These are phyloP conservation scores for Cylindrodendrum hubeiense DNA, from an alignment of 2,329 filamentous ascomycete species.

Conservation along the genomic window DNA sequence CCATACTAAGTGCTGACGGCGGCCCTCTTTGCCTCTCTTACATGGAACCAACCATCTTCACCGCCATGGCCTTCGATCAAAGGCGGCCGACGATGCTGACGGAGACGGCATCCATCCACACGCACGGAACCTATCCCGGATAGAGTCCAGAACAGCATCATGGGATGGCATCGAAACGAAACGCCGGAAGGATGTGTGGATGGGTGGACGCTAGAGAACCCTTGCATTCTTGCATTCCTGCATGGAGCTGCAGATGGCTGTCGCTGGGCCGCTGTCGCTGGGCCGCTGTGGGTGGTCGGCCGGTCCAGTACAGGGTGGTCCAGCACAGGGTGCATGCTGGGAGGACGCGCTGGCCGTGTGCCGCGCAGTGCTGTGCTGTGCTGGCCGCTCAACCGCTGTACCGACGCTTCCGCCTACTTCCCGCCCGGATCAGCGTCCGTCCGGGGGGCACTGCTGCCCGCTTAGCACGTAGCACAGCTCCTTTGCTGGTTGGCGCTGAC, in stretches of 20 bases:
- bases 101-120: not conserved
- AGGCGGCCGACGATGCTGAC: conserved; percentile 14
- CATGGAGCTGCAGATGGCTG: not conserved
- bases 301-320: too few species aligned
- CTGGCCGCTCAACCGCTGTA: too few species aligned
- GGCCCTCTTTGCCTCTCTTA: too few species aligned
- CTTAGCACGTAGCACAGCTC: not conserved
- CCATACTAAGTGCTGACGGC: not conserved
- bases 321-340: not conserved
- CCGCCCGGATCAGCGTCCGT: conserved; percentile 10
- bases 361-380: not conserved
- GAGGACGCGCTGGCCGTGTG: not conserved
- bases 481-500: not conserved
- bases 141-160: not conserved
- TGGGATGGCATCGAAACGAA: not conserved
- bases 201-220: not conserved
- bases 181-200: not conserved
- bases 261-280: not conserved
- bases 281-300: too few species aligned
- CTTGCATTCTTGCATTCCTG: too few species aligned
- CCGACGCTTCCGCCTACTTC: not conserved
- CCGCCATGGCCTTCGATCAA: not conserved
- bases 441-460: conserved; percentile 17
- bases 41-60: conserved; percentile 7
- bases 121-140: too few species aligned